phyloP scores from a whole-genome alignment of 2,329 filamentous ascomycete species.

The Trichoderma hamatum region DNA sequence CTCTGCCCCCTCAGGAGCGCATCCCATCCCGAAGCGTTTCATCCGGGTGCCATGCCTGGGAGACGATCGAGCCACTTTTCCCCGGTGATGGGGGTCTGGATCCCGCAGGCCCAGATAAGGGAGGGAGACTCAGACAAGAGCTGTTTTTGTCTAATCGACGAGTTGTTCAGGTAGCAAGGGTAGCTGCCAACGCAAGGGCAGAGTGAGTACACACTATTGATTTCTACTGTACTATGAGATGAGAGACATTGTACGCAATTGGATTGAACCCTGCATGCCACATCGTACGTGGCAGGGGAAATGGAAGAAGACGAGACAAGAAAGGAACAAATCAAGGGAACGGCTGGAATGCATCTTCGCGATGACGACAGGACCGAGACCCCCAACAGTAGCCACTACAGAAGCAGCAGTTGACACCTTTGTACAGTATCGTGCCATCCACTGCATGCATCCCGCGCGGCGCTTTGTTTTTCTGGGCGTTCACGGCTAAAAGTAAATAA shows the following conservation, averaged over 20 bases:
- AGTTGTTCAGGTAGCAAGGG: neutral
- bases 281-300: neutral
- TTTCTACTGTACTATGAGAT: neutral
- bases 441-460: neutral
- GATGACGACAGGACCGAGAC: neutral
- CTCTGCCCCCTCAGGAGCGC: neutral
- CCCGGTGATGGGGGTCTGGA: neutral
- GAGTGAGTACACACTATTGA: neutral
- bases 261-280: neutral
- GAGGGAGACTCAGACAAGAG: conserved; percentile 7
- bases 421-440: neutral
- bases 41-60: neutral
- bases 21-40: conserved; percentile 6
- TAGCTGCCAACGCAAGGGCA: conserved; percentile 6
- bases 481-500: conserved; percentile 24
- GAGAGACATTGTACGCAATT: neutral
- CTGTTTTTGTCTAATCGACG: neutral
- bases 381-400: neutral
- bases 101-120: neutral
- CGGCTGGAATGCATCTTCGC: conserved; percentile 12
- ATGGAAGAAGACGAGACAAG: neutral
- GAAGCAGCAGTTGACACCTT: no score
- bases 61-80: conserved; percentile 9
- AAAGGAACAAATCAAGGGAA: neutral
- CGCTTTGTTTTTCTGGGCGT: neutral